Percentiles rank a stretch among this genome's conserved stretches.
These are phyloP conservation scores for Medicago ruthenica DNA, from an alignment of 306 rosid species.

Conservation along the genomic window DNA sequence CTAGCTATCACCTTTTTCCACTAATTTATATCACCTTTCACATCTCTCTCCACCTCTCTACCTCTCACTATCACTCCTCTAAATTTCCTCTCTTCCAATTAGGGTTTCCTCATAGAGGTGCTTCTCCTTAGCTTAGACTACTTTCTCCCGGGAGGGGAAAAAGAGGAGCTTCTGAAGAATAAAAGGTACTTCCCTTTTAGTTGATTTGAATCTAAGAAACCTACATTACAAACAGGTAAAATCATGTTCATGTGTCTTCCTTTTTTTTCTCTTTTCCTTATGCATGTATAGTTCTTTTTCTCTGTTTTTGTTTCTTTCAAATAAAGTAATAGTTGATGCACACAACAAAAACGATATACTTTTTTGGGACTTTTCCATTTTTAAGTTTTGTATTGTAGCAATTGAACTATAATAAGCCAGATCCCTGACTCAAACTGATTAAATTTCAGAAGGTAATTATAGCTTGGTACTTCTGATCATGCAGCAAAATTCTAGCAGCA, in stretches of 20 bases:
- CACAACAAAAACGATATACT: constrained; percentile 35
- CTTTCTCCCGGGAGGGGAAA: constrained; percentile 45
- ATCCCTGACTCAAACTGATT: constrained; percentile 37
- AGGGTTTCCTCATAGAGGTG: constrained; percentile 66
- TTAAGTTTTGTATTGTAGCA: constrained; percentile 23
- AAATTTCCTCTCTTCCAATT: constrained; percentile 42
- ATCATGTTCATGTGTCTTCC: constrained; percentile 46
- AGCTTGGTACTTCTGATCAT: constrained; percentile 39
- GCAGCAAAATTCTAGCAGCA: constrained; percentile 49
- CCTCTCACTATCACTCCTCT: constrained; percentile 20
- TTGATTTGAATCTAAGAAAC: constrained; percentile 60
- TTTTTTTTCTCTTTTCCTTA: constrained; percentile 44
- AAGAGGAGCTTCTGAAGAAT: constrained; percentile 52
- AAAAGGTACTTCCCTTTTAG: constrained; percentile 60
- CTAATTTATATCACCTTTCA: constrained; percentile 52
- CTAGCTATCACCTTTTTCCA: constrained; percentile 56
- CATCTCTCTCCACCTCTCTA: constrained; percentile 35
- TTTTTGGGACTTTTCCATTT: constrained; percentile 46
- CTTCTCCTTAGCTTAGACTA: constrained; percentile 56
- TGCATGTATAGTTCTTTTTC: constrained; percentile 42
- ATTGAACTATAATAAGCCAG: constrained; percentile 40
- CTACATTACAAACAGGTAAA: constrained; percentile 67
- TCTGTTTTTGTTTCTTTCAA: constrained; percentile 44
- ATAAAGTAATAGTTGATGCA: constrained; percentile 36
- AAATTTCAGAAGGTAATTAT: constrained; percentile 39